phyloP scores from a whole-genome alignment of 2,329 filamentous ascomycete genomes.

The Monilinia aucupariae region DNA sequence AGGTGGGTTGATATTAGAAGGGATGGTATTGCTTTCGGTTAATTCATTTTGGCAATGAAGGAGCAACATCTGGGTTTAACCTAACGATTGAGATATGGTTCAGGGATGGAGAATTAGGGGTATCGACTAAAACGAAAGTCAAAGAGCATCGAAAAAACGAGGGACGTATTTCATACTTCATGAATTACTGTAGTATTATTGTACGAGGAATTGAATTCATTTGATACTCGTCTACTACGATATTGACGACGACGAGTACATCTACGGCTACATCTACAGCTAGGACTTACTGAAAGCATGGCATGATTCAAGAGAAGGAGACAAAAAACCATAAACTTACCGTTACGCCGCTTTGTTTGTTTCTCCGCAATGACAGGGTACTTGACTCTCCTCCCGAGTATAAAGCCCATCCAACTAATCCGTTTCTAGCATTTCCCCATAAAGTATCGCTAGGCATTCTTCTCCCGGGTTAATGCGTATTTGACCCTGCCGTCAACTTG shows the following conservation, averaged over 20 bases:
- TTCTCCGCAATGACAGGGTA: slow-evolving; percentile 9
- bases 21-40: not conserved
- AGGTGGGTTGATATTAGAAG: not conserved
- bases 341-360: not conserved
- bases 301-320: too few species aligned
- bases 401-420: not conserved
- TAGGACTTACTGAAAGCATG: too few species aligned
- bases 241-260: too few species aligned
- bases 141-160: too few species aligned
- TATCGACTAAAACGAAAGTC: too few species aligned
- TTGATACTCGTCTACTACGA: too few species aligned
- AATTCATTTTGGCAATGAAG: not conserved
- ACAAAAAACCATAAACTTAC: too few species aligned
- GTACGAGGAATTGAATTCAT: too few species aligned
- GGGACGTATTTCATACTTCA: too few species aligned
- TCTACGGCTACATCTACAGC: too few species aligned
- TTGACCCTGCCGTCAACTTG: not conserved
- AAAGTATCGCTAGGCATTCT: not conserved
- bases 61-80: not conserved
- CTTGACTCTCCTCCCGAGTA: not conserved
- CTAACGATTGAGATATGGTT: not conserved
- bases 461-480: not conserved
- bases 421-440: not conserved
- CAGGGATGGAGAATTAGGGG: too few species aligned
- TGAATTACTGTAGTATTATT: too few species aligned